phyloP scores from a whole-genome alignment of 2,329 filamentous ascomycete species.

The Fusarium pseudonygamai region DNA sequence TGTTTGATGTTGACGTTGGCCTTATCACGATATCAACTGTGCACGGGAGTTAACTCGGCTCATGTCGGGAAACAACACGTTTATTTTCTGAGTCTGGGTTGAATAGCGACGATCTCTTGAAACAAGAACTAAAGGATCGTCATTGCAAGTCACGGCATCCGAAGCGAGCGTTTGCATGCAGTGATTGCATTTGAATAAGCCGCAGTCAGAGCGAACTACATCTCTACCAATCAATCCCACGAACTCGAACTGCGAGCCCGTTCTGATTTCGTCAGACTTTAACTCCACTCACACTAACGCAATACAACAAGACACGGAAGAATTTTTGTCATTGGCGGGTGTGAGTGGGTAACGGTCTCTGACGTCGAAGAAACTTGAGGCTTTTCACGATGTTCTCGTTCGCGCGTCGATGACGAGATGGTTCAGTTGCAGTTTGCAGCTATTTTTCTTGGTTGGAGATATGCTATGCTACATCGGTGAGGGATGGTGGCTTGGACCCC shows the following conservation, averaged over 20 bases:
- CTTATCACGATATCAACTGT: not conserved
- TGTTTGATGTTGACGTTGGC: constrained; percentile 1
- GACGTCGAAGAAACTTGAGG: constrained; percentile 32
- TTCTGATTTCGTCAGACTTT: constrained; percentile 3
- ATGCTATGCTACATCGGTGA: constrained; percentile 18
- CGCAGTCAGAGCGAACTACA: not conserved
- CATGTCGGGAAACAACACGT: constrained; percentile 13
- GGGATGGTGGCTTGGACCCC: constrained; percentile 20
- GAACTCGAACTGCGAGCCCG: not conserved
- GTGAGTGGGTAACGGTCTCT: constrained; percentile 27
- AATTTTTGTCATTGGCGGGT: constrained; percentile 1
- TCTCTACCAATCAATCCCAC: not conserved
- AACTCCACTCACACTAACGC: constrained; percentile 32
- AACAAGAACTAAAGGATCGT: not conserved
- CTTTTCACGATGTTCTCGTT: constrained; percentile 29
- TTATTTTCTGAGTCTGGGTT: not conserved
- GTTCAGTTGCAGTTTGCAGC: not conserved
- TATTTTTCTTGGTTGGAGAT: constrained; percentile 5
- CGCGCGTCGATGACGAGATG: constrained; percentile 23
- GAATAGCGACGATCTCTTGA: not conserved
- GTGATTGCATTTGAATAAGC: constrained; percentile 7
- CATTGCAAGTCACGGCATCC: not conserved
- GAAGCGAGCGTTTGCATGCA: constrained; percentile 2
- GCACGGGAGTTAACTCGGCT: constrained; percentile 1
- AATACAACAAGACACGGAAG: constrained; percentile 13